Percentiles rank a stretch among this genome's conserved stretches.
These are phyloP conservation scores for Mycena venus DNA, from an alignment of 768 basidiomycete species.

Conservation along the genomic window DNA sequence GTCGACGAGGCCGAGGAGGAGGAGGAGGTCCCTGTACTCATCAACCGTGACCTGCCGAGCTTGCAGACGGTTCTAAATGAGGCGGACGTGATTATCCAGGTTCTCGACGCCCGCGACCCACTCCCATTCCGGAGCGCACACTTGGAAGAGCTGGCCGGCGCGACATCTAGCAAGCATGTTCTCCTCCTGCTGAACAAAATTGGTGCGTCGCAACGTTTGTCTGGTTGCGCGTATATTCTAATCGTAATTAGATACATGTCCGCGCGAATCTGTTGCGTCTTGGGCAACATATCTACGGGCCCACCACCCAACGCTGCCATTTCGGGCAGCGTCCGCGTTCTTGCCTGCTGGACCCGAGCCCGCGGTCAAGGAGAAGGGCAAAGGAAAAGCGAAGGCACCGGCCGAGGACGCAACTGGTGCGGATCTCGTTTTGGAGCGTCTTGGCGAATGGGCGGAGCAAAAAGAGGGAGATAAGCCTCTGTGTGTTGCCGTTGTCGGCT, in stretches of 20 bases:
- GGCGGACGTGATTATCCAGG: slow-evolving; percentile 84
- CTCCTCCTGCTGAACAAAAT: slow-evolving; percentile 89
- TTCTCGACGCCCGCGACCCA: slow-evolving; percentile 91
- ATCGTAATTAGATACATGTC: slow-evolving; percentile 73
- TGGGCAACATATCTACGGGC: slow-evolving; percentile 78
- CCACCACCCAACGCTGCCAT: slow-evolving; percentile 75
- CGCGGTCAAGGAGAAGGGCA: slow-evolving; percentile 52
- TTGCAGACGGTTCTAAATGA: slow-evolving; percentile 77
- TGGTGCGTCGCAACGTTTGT: slow-evolving; percentile 63
- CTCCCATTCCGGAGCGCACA: slow-evolving; percentile 73
- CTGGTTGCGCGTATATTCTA: not conserved
- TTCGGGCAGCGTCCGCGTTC: slow-evolving; percentile 80
- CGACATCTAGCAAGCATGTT: slow-evolving; percentile 59
- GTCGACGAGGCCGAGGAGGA: slow-evolving; percentile 55
- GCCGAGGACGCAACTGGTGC: slow-evolving; percentile 73
- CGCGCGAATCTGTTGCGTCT: slow-evolving; percentile 77
- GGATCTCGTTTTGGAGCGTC: slow-evolving; percentile 61
- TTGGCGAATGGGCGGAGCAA: slow-evolving; percentile 61
- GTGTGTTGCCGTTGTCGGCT: slow-evolving; percentile 84
- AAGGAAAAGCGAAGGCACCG: slow-evolving; percentile 58
- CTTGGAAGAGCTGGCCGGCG: slow-evolving; percentile 68
- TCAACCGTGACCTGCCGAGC: slow-evolving; percentile 74
- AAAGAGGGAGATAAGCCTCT: slow-evolving; percentile 66
- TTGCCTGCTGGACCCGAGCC: slow-evolving; percentile 55
- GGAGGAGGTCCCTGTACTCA: slow-evolving; percentile 70